phyloP scores from a whole-genome alignment of 257 asterid species.

The Orobanche coerulescens region DNA sequence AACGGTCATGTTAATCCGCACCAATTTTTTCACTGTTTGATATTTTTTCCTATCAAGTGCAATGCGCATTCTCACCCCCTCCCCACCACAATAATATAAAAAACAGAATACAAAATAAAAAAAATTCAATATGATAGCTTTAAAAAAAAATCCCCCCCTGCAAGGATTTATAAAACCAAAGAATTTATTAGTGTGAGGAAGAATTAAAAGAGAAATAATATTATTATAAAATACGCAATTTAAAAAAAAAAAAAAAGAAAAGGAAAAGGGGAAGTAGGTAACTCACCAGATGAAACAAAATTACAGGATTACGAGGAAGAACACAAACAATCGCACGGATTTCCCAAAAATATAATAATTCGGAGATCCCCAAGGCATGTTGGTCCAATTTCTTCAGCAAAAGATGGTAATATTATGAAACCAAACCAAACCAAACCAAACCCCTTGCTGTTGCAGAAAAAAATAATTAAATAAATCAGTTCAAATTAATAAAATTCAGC shows the following conservation, averaged over 20 bases:
- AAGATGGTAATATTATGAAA: neutral
- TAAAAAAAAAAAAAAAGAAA: neutral
- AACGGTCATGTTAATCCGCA: constrained; percentile 55
- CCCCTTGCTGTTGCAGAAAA: constrained; percentile 22
- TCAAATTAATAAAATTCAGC: neutral
- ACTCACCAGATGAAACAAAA: constrained; percentile 43
- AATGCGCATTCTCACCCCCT: constrained; percentile 61
- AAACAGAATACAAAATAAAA: neutral
- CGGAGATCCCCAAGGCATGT: constrained; percentile 74
- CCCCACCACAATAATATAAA: constrained; percentile 23
- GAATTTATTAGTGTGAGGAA: neutral
- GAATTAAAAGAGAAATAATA: neutral
- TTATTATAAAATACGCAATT: neutral
- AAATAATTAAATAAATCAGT: no score
- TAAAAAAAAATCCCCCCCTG: constrained; percentile 23
- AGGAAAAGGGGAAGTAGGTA: neutral
- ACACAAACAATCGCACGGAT: constrained; percentile 52
- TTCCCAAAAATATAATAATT: constrained; percentile 51
- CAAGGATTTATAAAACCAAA: constrained; percentile 10
- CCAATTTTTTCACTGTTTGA: constrained; percentile 32
- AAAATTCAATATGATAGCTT: constrained; percentile 10
- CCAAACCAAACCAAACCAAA: constrained; percentile 34
- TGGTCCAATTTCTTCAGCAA: constrained; percentile 39
- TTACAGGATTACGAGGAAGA: constrained; percentile 70
- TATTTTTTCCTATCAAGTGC: constrained; percentile 33